These are phyloP conservation scores for Linum trigynum DNA, from an alignment of 345 rosid genomes.

Conservation along the genomic window DNA sequence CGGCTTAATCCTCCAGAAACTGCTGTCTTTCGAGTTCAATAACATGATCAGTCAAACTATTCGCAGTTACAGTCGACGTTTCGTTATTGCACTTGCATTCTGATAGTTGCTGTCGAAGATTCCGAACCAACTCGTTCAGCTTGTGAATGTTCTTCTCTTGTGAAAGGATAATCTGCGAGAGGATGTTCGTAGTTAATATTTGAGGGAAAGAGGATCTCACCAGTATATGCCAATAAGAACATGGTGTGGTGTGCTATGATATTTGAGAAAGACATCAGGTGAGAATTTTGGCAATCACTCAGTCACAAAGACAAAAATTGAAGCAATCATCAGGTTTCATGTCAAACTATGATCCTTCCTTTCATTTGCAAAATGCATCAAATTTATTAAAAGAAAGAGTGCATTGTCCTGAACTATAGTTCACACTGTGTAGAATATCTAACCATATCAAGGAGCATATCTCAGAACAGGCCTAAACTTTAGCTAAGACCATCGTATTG, in stretches of 20 bases:
- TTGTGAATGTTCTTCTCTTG: conserved; percentile 77
- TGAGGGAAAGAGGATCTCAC: background rate
- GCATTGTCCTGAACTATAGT: too few relatives aligned
- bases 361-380: background rate
- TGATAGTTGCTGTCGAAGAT: conserved; percentile 46
- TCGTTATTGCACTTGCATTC: conserved; percentile 43
- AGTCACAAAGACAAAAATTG: background rate
- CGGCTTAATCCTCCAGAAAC: conserved; percentile 42
- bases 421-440: too few relatives aligned
- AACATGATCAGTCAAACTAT: conserved; percentile 31
- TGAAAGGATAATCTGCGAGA: conserved; percentile 62
- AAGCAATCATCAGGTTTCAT: background rate
- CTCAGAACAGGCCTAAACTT: background rate
- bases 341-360: background rate
- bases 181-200: background rate
- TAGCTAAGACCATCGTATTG: too few relatives aligned
- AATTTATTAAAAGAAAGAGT: too few relatives aligned
- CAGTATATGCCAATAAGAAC: background rate
- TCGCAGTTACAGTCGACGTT: conserved; percentile 31
- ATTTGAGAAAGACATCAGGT: background rate
- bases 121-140: conserved; percentile 61
- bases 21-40: conserved; percentile 51
- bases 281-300: background rate
- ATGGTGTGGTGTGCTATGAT: background rate
- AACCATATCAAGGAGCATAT: background rate